phyloP scores from a whole-genome alignment of 1,139 yeast species.

The Kodamaea plutei region DNA sequence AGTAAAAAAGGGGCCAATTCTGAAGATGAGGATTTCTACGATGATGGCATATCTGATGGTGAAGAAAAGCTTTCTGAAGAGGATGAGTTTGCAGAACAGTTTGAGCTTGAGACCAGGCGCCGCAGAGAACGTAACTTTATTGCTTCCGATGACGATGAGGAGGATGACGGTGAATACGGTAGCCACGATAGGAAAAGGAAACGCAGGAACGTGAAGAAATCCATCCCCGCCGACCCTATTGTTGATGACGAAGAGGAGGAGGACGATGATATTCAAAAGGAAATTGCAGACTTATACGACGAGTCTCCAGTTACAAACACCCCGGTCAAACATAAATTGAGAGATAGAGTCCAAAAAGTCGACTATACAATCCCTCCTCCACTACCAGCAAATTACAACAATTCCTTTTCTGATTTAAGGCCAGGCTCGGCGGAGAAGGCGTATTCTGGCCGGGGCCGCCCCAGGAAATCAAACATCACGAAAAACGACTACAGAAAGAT shows the following conservation, averaged over 20 bases:
- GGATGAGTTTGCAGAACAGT: conserved; percentile 19
- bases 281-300: conserved; percentile 49
- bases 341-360: conserved; percentile 69
- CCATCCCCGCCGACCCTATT: conserved; percentile 25
- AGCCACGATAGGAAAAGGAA: conserved; percentile 13
- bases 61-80: conserved; percentile 13
- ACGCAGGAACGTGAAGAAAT: conserved; percentile 15
- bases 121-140: conserved; percentile 27
- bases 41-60: conserved; percentile 12
- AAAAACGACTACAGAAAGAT: conserved; percentile 54
- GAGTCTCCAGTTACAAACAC: conserved; percentile 46
- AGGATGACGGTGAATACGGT: conserved; percentile 22
- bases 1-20: conserved; percentile 11
- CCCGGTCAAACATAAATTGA: conserved; percentile 56
- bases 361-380: conserved; percentile 91
- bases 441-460: conserved; percentile 19
- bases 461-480: conserved; percentile 19
- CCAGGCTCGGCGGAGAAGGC: background rate
- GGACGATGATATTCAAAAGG: conserved; percentile 44
- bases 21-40: conserved; percentile 31
- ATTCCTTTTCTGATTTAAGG: background rate
- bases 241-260: conserved; percentile 22
- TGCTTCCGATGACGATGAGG: conserved; percentile 39
- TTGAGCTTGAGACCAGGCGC: conserved; percentile 18
- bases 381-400: conserved; percentile 40